Evolutionary conservation across 805 yeast species (phyloP).

Genomic region (Ogataea thermomethanolica): DNA sequence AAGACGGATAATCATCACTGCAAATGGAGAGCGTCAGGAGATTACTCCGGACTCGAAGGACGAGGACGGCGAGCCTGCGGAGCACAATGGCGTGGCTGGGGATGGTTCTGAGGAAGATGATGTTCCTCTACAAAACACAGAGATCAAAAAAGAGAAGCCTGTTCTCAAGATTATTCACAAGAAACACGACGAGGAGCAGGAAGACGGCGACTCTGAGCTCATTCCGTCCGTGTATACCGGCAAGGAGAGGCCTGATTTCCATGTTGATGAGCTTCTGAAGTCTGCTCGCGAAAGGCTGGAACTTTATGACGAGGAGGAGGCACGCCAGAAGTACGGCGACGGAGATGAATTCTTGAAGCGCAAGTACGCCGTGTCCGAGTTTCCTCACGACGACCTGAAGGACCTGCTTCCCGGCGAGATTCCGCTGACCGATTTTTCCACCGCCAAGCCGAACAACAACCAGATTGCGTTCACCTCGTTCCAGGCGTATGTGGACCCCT

Average conservation of each 20-base stretch:
- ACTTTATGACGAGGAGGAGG: slow-evolving; percentile 43
- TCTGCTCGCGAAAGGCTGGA: slow-evolving; percentile 21
- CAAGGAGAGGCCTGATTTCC: slow-evolving; percentile 15
- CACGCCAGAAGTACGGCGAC: slow-evolving; percentile 58
- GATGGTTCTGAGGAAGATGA: slow-evolving; percentile 8
- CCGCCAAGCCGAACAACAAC: slow-evolving; percentile 74
- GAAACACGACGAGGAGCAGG: slow-evolving; percentile 1
- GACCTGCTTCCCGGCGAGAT: slow-evolving; percentile 81
- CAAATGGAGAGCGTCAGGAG: slow-evolving; percentile 23
- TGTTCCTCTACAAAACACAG: background rate
- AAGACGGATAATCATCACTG: slow-evolving; percentile 19
- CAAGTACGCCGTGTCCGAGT: slow-evolving; percentile 86
- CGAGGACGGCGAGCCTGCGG: slow-evolving; percentile 19
- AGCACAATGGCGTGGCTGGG: background rate
- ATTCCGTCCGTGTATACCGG: slow-evolving; percentile 43
- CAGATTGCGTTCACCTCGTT: slow-evolving; percentile 92
- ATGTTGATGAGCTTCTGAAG: slow-evolving; percentile 21
- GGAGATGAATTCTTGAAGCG: slow-evolving; percentile 58
- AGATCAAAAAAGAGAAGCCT: slow-evolving; percentile 4
- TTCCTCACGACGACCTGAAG: slow-evolving; percentile 73
- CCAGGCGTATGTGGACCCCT: slow-evolving; percentile 80
- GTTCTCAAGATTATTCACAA: background rate
- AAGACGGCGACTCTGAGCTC: slow-evolving; percentile 1
- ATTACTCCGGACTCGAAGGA: slow-evolving; percentile 14
- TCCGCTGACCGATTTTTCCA: slow-evolving; percentile 83